phyloP scores from a whole-genome alignment of 208 protist species.

The Wallacemonas sp. region DNA sequence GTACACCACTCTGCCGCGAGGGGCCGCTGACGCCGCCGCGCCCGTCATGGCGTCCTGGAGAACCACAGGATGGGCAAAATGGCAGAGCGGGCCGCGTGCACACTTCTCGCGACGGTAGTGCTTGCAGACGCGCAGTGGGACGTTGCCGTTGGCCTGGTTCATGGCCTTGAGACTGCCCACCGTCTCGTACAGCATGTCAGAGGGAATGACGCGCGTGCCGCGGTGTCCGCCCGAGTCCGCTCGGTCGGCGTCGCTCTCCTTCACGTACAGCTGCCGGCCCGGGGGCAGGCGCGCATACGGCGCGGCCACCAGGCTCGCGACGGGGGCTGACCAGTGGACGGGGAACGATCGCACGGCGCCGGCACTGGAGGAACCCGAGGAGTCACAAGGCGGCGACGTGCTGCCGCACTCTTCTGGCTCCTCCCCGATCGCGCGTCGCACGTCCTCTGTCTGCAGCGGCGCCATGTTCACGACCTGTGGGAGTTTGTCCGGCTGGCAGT shows the following conservation, averaged over 20 bases:
- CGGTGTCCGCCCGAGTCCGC: not conserved
- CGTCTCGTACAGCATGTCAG: constrained; percentile 51
- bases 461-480: constrained; percentile 22
- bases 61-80: constrained; percentile 64
- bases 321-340: constrained; percentile 52
- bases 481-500: constrained; percentile 43
- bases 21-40: not conserved
- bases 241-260: constrained; percentile 12
- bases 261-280: constrained; percentile 41
- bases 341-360: constrained; percentile 26
- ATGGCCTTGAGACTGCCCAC: constrained; percentile 45
- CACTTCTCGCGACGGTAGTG: constrained; percentile 71
- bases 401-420: not conserved
- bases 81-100: constrained; percentile 44
- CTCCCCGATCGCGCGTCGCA: constrained; percentile 2
- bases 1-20: not conserved
- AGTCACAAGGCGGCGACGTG: not conserved
- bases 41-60: constrained; percentile 5
- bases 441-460: constrained; percentile 9
- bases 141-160: constrained; percentile 13
- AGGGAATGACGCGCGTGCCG: constrained; percentile 18
- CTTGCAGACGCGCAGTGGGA: constrained; percentile 59
- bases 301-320: constrained; percentile 25
- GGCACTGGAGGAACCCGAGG: not conserved
- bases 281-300: constrained; percentile 39